Evolutionary conservation across 78 protist species (phyloP), one percentile per base, ranked within the genome.

Genomic region (Protostelium mycophagum): DNA sequence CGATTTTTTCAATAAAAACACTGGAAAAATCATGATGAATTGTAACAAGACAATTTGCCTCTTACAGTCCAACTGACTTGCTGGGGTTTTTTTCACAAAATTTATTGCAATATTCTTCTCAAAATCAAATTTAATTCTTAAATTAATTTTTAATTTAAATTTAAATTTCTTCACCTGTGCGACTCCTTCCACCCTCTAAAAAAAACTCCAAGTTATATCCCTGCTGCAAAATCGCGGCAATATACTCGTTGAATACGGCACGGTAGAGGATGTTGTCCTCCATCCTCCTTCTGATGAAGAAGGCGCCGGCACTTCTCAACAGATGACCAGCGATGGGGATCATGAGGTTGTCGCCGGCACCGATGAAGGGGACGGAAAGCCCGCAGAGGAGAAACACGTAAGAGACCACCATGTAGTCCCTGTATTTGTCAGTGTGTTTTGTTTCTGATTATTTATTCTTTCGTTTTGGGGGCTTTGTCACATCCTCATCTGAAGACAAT

Each of bases 191-290:
- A 25, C 86, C 86, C 16, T 85, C 86, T 37, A 85, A 37, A 16
- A 85, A 85, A 16, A 85, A 85, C 16, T 85, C 86, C 37, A 85
- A 85, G 37, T 85, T 85, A 16, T 85, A 85, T 35, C 86, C 86
- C 16, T 85, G n/a, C 16, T 36, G 36, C 36, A 85, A 25, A 5
- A 37, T 16, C 35, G 37, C 86, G 37, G 86, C 5, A 37, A 85
- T 85, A 16, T 85, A 85, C 16, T 85, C 86, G 36, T 85, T 36
- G 63, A 85, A 37, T 16, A 85, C 5, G 36, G 86, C 86, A 25
- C 16, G 5, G 37, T 85, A 85, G 35, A 85, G 86, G 5, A 36
- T 35, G 37, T 85, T 16, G 16, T 16, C 86, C 16, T 36, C 86
- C 36, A 36, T 85, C 16, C 16, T 85, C 16, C 86, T 85, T 16